Base-by-base conservation (phyloP, 2,329 filamentous ascomycete genomes). In the Epichloe typhina region DNA sequence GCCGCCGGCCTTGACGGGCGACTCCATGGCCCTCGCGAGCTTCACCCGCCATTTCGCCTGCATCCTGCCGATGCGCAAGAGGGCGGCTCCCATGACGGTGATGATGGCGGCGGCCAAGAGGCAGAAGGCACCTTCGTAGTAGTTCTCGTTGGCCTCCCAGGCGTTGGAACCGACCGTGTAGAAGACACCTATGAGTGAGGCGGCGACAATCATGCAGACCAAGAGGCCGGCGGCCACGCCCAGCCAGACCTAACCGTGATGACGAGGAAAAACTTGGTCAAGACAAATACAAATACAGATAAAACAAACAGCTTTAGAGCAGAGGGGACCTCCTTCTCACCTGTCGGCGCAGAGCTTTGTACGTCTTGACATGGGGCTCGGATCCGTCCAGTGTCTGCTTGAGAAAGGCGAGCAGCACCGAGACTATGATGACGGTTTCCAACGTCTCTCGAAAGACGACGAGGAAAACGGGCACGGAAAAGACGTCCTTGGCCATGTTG, bases 21-120 rank as follows among this genome's bases (percentile, higher is more conserved):
- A 63, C 57, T 86, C 80, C 33, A 93, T 68, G 2, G 85, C 80
- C 59, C 78, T 79, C 17, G 83, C 79, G 23, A 95, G 79, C 77
- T 93, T 93, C 59, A 84, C 71, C n/a, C 82, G 79, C 89, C 88
- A 95, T 68, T 93, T 93, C 54, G 85, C 82, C 64, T 89, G 86
- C 65, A 93, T 77, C 67, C 91, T 93, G 54, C 82, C 84, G 50
- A 95, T 77, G 26, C 88, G 83, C 7, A 95, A 78, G 33, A 95
- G 77, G 4, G 86, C 87, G 35, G 82, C 83, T 31, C 88, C 88
- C 72, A 94, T 84, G 54, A 88, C 58, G 37, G 85, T 85, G 67
- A 95, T 93, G 68, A 95, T 88, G 57, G 93, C 57, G 17, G 81
- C 75, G 3, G 88, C 87, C 47, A 93, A 64, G 40, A 95, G 72